Base-by-base conservation (phyloP, 495 filamentous ascomycete species). In the Choiromyces venosus region DNA sequence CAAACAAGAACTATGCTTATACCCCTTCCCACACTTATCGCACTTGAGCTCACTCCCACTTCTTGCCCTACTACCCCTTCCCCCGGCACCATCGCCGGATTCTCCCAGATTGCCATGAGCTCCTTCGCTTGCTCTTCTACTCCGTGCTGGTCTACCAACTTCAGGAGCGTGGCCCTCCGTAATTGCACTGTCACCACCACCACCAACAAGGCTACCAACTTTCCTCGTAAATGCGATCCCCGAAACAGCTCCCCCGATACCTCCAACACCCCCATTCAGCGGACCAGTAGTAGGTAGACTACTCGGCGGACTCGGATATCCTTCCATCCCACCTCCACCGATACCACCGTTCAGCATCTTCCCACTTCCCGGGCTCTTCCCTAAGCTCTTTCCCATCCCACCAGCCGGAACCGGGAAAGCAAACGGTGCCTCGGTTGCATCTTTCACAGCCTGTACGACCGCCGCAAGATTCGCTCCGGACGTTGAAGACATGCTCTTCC, bases 1-100 rank as follows among this genome's bases (percentile, higher is more conserved):
- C 86, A 99, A 90, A 90, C 95, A 99, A 87, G 96, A 98, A 89
- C 94, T 94, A 89, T 99, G 95, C 90, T 99, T 99, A 89, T 99
- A 99, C 85, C 92, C 93, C 87, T 99, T 99, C 83, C 95, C 95
- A 87, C 95, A 99, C 84, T 92, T 95, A 81, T 97, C 94, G 85
- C 95, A 99, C 84, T 92, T 91, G 81, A 99, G 87, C 82, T 97
- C 94, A 78, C 89, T 88, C 79, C 89, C 87, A 81, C 86, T 80
- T 46, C 78, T 78, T 69, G 72, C 71, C 36, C 78, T 76, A 65
- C 91, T 82, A 85, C 85, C 83, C 89, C 91, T 82, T 90, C 93
- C 79, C 88, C 89, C 76, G 93, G 92, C 74, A 84, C 86, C 84
- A 93, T 95, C 78, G 85, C 86, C 92, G 90, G 74, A 92, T 93